These are phyloP conservation scores for Cyberlindnera suaveolens DNA, from an alignment of 805 yeast genomes.

Conservation along the genomic window DNA sequence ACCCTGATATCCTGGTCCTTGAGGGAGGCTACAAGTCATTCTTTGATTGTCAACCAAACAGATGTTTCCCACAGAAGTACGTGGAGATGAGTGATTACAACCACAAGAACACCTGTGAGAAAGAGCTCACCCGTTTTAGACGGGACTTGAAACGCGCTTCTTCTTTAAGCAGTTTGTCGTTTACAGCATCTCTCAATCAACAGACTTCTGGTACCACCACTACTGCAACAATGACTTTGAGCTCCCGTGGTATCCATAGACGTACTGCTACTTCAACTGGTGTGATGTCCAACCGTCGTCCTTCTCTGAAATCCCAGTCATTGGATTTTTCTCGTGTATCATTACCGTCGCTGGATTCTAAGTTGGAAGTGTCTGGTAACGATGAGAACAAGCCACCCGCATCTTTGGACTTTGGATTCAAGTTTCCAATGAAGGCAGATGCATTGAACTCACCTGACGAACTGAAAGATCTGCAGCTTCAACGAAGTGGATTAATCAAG, in stretches of 20 bases:
- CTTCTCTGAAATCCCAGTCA: conserved; percentile 14
- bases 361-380: not conserved
- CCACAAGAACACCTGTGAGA: conserved; percentile 44
- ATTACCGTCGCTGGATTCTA: not conserved
- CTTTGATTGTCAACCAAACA: conserved; percentile 47
- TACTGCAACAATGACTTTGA: conserved; percentile 1
- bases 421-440: conserved; percentile 16
- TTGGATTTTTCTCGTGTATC: conserved; percentile 14
- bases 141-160: conserved; percentile 34
- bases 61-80: conserved; percentile 74
- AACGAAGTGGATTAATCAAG: conserved; percentile 10
- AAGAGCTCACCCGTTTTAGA: conserved; percentile 47
- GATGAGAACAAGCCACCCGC: conserved; percentile 21
- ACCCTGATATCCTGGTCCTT: conserved; percentile 83
- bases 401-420: conserved; percentile 21
- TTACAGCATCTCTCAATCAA: conserved; percentile 14
- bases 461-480: not conserved
- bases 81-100: conserved; percentile 77
- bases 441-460: conserved; percentile 5
- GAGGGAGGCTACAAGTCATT: conserved; percentile 90
- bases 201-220: conserved; percentile 1
- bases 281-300: conserved; percentile 16
- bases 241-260: conserved; percentile 13
- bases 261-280: conserved; percentile 20
- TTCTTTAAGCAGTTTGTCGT: conserved; percentile 26